phyloP scores from a whole-genome alignment of 768 basidiomycete genomes.

The Leccinum longicurvipes region DNA sequence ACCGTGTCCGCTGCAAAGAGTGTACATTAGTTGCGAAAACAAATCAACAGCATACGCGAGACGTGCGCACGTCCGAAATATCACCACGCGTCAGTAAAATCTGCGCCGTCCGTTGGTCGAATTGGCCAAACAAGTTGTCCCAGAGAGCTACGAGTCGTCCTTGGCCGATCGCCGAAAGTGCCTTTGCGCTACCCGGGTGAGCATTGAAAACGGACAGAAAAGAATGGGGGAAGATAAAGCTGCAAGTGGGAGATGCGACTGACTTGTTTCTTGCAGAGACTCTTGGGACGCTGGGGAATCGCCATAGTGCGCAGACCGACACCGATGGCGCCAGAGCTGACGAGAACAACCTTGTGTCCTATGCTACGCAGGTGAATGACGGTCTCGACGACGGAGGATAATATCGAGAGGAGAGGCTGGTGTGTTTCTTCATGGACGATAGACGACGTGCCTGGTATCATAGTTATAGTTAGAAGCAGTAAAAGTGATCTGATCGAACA shows the following conservation, averaged over 20 bases:
- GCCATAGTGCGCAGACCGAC: constrained; percentile 93
- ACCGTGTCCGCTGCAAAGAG: constrained; percentile 74
- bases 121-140: constrained; percentile 93
- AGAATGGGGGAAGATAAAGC: background rate
- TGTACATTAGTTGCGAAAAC: constrained; percentile 1
- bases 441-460: constrained; percentile 73
- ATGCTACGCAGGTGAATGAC: constrained; percentile 79
- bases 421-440: constrained; percentile 95
- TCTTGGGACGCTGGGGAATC: constrained; percentile 74
- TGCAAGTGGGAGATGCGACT: constrained; percentile 19
- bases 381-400: constrained; percentile 91
- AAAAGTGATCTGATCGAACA: background rate
- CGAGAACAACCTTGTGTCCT: constrained; percentile 94
- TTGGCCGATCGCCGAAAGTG: constrained; percentile 95
- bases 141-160: constrained; percentile 93
- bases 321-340: constrained; percentile 96
- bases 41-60: background rate
- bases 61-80: constrained; percentile 80
- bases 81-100: constrained; percentile 92
- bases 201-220: background rate
- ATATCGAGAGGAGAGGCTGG: constrained; percentile 83
- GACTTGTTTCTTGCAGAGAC: constrained; percentile 88
- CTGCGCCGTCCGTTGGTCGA: constrained; percentile 95
- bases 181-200: constrained; percentile 48
- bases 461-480: constrained; percentile 12